Evolutionary conservation across 1,284 basidiomycete species (phyloP).

Genomic region (Coniferiporia sulphurascens): DNA sequence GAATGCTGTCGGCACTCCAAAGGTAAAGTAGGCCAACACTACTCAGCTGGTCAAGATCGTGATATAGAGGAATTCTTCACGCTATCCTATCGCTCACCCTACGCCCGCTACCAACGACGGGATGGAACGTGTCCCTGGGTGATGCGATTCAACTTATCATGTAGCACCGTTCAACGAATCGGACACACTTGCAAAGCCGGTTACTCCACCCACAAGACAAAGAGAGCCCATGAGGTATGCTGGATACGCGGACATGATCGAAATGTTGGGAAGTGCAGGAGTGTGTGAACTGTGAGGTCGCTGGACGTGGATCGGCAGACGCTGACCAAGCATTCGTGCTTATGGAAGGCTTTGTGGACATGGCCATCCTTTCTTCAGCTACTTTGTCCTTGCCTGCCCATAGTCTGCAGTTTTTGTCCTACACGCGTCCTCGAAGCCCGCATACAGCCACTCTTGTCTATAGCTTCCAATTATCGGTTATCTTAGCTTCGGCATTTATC

Average conservation of each 20-base stretch:
- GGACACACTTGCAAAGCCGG: conserved; percentile 47
- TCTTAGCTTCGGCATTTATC: conserved; percentile 5
- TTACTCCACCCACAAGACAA: conserved; percentile 73
- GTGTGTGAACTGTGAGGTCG: background rate
- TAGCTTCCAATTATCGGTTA: background rate
- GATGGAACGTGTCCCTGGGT: conserved; percentile 53
- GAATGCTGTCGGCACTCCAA: conserved; percentile 71
- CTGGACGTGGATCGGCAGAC: background rate
- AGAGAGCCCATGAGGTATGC: conserved; percentile 75
- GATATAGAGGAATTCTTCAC: background rate
- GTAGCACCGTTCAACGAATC: background rate
- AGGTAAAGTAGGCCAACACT: conserved; percentile 76
- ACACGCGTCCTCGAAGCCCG: background rate
- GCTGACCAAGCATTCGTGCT: background rate
- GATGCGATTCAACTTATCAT: background rate
- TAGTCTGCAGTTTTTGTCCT: background rate
- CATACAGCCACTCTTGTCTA: background rate
- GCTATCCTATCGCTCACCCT: conserved; percentile 39
- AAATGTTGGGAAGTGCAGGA: background rate
- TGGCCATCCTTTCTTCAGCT: no score
- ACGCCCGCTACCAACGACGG: conserved; percentile 80
- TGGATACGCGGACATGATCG: conserved; percentile 54
- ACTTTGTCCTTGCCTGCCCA: background rate
- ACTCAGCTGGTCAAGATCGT: background rate
- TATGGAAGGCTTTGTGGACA: no score